Evolutionary conservation across 2,329 filamentous ascomycete species (phyloP).

Genomic region (Eutypella sp.): DNA sequence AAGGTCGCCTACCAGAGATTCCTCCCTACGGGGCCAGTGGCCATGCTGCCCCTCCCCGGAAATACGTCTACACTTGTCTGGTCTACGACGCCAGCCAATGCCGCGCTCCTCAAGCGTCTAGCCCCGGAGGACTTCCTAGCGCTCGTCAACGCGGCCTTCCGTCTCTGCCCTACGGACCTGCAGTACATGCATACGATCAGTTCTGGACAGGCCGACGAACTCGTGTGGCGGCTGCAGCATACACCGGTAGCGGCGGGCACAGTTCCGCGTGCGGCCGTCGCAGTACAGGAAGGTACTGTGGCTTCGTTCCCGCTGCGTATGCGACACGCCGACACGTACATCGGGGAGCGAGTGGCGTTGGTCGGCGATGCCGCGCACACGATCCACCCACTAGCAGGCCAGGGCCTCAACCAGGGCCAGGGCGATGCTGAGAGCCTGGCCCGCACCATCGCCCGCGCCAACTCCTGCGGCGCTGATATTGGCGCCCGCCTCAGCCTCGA

Average conservation of each 20-base stretch:
- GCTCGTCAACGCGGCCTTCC: slow-evolving; percentile 91
- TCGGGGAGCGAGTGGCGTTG: slow-evolving; percentile 82
- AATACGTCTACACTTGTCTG: slow-evolving; percentile 84
- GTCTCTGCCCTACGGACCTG: slow-evolving; percentile 73
- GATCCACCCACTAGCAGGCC: slow-evolving; percentile 88
- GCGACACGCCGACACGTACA: slow-evolving; percentile 91
- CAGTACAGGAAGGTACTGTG: slow-evolving; percentile 72
- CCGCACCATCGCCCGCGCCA: slow-evolving; percentile 68
- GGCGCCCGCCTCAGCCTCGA: slow-evolving; percentile 76
- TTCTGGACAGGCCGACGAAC: slow-evolving; percentile 63
- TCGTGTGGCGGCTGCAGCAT: slow-evolving; percentile 76
- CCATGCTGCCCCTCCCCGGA: slow-evolving; percentile 83
- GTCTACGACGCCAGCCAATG: slow-evolving; percentile 82
- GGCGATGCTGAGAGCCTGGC: slow-evolving; percentile 80
- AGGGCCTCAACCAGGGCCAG: slow-evolving; percentile 90
- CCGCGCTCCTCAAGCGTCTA: slow-evolving; percentile 73
- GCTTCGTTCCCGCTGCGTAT: slow-evolving; percentile 89
- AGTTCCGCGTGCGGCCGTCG: slow-evolving; percentile 61
- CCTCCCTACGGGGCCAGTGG: slow-evolving; percentile 84
- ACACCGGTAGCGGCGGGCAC: slow-evolving; percentile 49
- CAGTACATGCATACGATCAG: slow-evolving; percentile 69
- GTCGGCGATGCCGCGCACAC: slow-evolving; percentile 95
- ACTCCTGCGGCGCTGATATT: slow-evolving; percentile 81
- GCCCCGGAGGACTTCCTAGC: slow-evolving; percentile 68
- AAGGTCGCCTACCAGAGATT: slow-evolving; percentile 94